Evolutionary conservation across 2,329 filamentous ascomycete species (phyloP).

Genomic region (Stachybotrys chartarum): DNA sequence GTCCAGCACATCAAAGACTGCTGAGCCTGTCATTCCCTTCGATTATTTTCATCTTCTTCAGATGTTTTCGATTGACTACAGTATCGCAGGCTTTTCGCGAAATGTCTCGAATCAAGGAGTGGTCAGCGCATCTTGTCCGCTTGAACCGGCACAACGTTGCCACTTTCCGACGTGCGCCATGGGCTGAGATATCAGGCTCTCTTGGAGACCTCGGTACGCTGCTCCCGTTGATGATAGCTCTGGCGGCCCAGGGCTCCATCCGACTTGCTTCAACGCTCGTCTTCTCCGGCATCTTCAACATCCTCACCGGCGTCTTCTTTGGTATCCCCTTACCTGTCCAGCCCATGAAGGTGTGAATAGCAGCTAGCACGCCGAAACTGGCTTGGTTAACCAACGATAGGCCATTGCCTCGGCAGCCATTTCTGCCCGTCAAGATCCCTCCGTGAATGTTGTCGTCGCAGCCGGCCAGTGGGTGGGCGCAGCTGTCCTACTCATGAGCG

Average conservation of each 20-base stretch:
- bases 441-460: conserved; percentile 60
- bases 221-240: conserved; percentile 80
- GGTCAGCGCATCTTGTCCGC: conserved; percentile 20
- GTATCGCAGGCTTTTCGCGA: background rate
- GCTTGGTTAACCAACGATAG: conserved; percentile 21
- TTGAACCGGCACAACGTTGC: conserved; percentile 40
- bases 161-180: conserved; percentile 38
- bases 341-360: conserved; percentile 57
- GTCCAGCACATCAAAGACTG: too few relatives aligned
- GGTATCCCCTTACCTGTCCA: conserved; percentile 88
- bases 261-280: conserved; percentile 78
- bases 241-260: conserved; percentile 71
- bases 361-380: background rate
- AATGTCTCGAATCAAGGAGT: conserved; percentile 9
- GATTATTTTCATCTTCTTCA: too few relatives aligned
- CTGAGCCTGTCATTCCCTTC: too few relatives aligned
- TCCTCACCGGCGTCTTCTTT: conserved; percentile 73
- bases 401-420: conserved; percentile 92
- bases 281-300: conserved; percentile 82
- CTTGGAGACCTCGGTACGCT: conserved; percentile 84
- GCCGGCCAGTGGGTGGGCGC: conserved; percentile 68
- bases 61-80: background rate
- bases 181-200: conserved; percentile 78
- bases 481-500: conserved; percentile 68
- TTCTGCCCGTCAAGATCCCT: conserved; percentile 47